Base-by-base conservation (phyloP, 225 moss, liverwort and hornwort genomes). In the Bryoerythrophyllum caledonicum region DNA sequence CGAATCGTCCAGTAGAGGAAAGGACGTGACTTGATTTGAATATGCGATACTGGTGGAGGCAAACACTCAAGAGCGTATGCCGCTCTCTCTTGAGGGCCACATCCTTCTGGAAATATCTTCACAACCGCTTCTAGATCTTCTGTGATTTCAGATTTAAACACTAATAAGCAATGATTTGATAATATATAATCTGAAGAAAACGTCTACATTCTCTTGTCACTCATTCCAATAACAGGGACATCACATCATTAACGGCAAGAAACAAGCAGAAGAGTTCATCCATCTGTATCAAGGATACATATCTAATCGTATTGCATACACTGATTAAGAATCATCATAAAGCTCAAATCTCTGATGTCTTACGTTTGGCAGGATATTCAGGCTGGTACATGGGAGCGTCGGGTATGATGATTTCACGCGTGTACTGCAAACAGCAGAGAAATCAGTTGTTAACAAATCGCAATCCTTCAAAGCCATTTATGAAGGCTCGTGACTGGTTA, bases 1-100 rank as follows among this genome's bases (percentile, higher is more conserved):
- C 83, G 73, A 54, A 91, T 89, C 30, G 79, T 93, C 93, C 91
- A 93, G 56, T 93, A 91, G 43, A 87, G 55, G 71, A 87, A 91
- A 28, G 89, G 81, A 61, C 76, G 17, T 56, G 77, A 68, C 14
- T 46, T 44, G 26, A 57, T 60, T 26, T 56, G 53, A 76, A 26
- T 75, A 79, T 21, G 79, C 35, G 71, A 49, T 74, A 60, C 72
- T 64, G 34, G 76, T 79, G 83, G 49, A 63, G 83, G 78, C 28
- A 93, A 79, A 55, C 78, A 86, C 32, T 86, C 78, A 55, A 87
- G 48, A 59, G 89, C 89, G 25, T 55, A 61, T 27, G 71, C 77
- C 9, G 82, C 85, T 72, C 90, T 81, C 27, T 75, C 82, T 27
- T 77, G 72, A 38, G 81, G 63, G 37, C 67, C 6, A 19, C 72